Conservation (phyloP, 495 filamentous ascomycete genomes). For the Entonaema liquescens region DNA sequence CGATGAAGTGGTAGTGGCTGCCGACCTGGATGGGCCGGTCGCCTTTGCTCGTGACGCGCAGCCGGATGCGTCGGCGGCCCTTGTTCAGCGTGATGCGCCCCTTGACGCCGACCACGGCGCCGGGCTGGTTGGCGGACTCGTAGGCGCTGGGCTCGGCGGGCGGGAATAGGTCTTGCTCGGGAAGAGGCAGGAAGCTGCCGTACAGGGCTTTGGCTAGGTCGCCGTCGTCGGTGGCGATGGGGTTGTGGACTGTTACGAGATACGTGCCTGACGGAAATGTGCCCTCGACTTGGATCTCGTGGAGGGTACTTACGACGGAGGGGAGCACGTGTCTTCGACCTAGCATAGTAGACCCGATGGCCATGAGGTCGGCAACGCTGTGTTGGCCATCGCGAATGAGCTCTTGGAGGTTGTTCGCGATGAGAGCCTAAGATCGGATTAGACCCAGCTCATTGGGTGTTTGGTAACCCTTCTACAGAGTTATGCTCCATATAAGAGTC, state of each 20-base stretch:
- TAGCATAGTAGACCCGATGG: constrained; percentile 87
- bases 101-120: constrained; percentile 79
- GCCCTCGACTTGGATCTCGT: constrained; percentile 91
- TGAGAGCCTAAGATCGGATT: constrained; percentile 72
- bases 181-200: constrained; percentile 89
- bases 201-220: constrained; percentile 87
- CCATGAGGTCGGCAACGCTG: constrained; percentile 92
- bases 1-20: constrained; percentile 96
- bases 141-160: constrained; percentile 66
- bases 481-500: neutral
- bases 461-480: neutral
- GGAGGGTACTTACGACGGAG: constrained; percentile 76
- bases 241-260: constrained; percentile 92
- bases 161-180: constrained; percentile 71
- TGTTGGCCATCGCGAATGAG: constrained; percentile 97
- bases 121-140: constrained; percentile 72
- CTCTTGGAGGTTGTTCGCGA: constrained; percentile 91
- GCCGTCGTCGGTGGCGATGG: constrained; percentile 87
- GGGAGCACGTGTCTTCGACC: constrained; percentile 94
- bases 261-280: constrained; percentile 93
- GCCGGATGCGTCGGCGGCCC: constrained; percentile 73
- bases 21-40: constrained; percentile 94
- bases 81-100: constrained; percentile 74
- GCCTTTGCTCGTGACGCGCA: constrained; percentile 85
- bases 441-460: neutral